Evolutionary conservation across 1,139 yeast genomes (phyloP), one percentile per base, ranked within the genome.

Genomic region (Taphrina confusa): DNA sequence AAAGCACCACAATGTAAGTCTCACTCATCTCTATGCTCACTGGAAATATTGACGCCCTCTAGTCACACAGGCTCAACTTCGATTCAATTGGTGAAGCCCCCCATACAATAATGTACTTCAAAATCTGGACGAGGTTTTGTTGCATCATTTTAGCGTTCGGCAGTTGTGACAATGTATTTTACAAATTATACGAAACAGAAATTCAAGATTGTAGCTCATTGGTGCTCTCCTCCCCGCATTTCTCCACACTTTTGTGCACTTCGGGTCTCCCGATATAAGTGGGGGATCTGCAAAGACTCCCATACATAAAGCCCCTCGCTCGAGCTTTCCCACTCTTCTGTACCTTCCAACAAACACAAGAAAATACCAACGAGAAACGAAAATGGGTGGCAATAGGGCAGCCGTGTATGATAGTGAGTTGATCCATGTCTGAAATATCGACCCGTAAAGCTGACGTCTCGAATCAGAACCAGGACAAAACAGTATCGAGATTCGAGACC

Each of bases 1-100:
- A 87, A 87, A 65, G 97, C 98, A 3, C 99, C 99, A 11, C 45
- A 47, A 47, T 47, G 50, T 45, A 45, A 45, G 50, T 27, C 14
- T 6, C 50, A 6, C 37, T 14, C 6, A 45, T 18, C 37, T 28
- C 5, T n/a, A 30, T 3, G 2, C 37, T 30, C 14, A 28, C 50
- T n/a, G 14, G 6, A 11, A 14, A 36, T 14, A n/a, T n/a, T n/a
- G n/a, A n/a, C n/a, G n/a, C n/a, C n/a, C 16, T 30, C 16, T 42
- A 42, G 45, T 54, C 31, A 54, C 58, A n/a, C 58, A 54, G 11
- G 58, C 58, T 20, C 58, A 54, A 25, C 16, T 54, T 8, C 37
- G 58, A n/a, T 54, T 54, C 51, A 54, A 54, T 34, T 54, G 58
- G 58, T 54, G 33, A 47, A 16, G 2, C n/a, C n/a, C n/a, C n/a